Evolutionary conservation across 2,329 filamentous ascomycete genomes (phyloP), one percentile per base, ranked within the genome.

Genomic region (Neofusicoccum parvum): DNA sequence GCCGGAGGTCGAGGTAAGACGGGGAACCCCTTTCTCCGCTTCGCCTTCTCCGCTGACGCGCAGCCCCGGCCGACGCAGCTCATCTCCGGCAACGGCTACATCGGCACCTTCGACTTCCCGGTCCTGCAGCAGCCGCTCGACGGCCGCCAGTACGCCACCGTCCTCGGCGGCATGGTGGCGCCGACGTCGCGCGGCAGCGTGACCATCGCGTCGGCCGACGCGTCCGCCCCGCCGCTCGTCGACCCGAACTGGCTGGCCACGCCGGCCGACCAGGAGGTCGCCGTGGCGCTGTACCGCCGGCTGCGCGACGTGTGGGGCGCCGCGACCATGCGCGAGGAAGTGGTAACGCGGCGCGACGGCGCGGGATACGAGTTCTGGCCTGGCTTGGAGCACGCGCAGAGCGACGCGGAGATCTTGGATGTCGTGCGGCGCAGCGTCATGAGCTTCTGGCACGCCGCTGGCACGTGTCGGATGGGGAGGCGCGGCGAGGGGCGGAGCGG

Each of bases 361-460:
- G 65, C 72, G 2, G 71, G 69, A 0, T 68, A 68, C 0, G 76
- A 79, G 58, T 67, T 65, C 12, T 69, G 71, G 15, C 77, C 77
- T 0, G 76, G 77, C 1, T 23, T 32, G 1, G 27, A 66, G 6
- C 64, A 71, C 4, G 1, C 49, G 27, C 27, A 7, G 17, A 73
- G 67, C 0, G 74, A 76, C 59, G 73, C 68, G 23, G 58, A 77
- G 60, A 71, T 77, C n/a, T 51, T 73, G 11, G 43, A 66, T 1
- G 62, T 50, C 15, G 68, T 76, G 7, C 58, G 67, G 12, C 23
- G 68, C 1, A 70, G 45, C 0, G 27, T 66, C 10, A 36, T 48
- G 7, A 78, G 74, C 0, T 73, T 78, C 9, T 78, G 75, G 74
- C 78, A 80, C 66, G 75, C 74, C 50, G 75, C 69, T 43, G 75